Percentiles rank a stretch among this genome's conserved stretches.
phyloP scores from a whole-genome alignment of 2,329 filamentous ascomycete species.

The Chaetomiaceae sp. region DNA sequence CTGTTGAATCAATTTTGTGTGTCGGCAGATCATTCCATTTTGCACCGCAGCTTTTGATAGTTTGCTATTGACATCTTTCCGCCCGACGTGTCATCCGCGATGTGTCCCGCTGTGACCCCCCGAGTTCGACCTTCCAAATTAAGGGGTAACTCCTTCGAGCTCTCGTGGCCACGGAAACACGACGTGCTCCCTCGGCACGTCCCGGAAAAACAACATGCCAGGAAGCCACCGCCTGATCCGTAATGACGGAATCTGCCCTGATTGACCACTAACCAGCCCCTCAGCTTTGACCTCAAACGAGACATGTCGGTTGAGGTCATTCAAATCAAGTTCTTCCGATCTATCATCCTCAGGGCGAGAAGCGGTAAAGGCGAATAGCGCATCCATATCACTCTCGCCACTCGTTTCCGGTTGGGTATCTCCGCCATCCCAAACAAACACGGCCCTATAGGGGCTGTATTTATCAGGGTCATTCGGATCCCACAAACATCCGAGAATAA shows the following conservation, averaged over 20 bases:
- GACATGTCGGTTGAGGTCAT: constrained; percentile 3
- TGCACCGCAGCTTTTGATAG: no score
- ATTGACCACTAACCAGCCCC: background rate
- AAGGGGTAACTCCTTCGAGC: no score
- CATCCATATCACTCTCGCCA: background rate
- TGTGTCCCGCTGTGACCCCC: no score
- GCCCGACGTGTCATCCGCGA: no score
- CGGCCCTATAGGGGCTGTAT: background rate
- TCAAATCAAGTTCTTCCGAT: background rate
- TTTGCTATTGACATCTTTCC: no score
- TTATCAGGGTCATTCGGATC: background rate
- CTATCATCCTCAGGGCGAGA: background rate
- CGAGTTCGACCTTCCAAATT: no score
- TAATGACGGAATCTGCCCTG: background rate
- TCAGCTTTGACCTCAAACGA: background rate
- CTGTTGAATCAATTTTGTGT: no score
- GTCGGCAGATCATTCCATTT: no score
- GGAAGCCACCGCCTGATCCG: constrained; percentile 2
- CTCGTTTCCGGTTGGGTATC: background rate
- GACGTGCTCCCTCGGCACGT: background rate
- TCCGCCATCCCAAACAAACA: background rate
- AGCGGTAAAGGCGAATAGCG: background rate
- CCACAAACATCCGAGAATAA: background rate
- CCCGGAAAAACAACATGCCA: background rate
- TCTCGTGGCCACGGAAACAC: background rate